These are phyloP conservation scores for Infundibulicybe gibba DNA, from an alignment of 768 basidiomycete genomes.

Conservation along the genomic window DNA sequence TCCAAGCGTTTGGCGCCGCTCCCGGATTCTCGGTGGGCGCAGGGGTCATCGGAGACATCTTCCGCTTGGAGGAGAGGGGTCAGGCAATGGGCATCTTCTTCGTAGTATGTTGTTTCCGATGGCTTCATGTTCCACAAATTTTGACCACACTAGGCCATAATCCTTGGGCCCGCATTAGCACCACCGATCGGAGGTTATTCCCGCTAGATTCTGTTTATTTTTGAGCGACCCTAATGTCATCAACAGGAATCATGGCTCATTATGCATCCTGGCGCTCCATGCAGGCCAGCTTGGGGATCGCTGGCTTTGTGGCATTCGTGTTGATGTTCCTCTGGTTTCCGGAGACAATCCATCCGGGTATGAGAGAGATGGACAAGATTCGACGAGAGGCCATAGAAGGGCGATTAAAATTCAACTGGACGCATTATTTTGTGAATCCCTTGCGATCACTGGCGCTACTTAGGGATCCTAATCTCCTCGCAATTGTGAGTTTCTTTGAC, in stretches of 20 bases:
- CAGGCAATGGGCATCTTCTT: slow-evolving; percentile 44
- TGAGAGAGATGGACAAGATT: background rate
- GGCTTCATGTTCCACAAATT: too few relatives aligned
- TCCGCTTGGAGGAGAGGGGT: slow-evolving; percentile 44
- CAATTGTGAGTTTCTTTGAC: slow-evolving; percentile 38
- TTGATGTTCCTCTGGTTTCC: background rate
- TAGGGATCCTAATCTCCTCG: slow-evolving; percentile 55
- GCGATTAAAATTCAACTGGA: too few relatives aligned
- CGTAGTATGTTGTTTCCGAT: background rate
- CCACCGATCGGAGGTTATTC: slow-evolving; percentile 36
- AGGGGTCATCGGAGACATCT: slow-evolving; percentile 54
- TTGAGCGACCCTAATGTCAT: slow-evolving; percentile 25
- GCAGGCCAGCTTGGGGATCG: slow-evolving; percentile 41
- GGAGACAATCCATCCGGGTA: background rate
- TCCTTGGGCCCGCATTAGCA: slow-evolving; percentile 8
- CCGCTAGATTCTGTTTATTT: slow-evolving; percentile 17
- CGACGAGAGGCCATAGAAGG: too few relatives aligned
- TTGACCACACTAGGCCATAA: slow-evolving; percentile 1
- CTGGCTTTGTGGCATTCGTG: background rate
- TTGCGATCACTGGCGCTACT: slow-evolving; percentile 46
- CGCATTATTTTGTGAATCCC: slow-evolving; percentile 48
- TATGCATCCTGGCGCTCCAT: slow-evolving; percentile 67
- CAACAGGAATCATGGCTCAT: slow-evolving; percentile 46
- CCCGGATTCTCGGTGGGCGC: slow-evolving; percentile 41
- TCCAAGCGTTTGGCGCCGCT: slow-evolving; percentile 58